phyloP scores from a whole-genome alignment of 2,329 filamentous ascomycete genomes.

The Colletotrichum musicola region DNA sequence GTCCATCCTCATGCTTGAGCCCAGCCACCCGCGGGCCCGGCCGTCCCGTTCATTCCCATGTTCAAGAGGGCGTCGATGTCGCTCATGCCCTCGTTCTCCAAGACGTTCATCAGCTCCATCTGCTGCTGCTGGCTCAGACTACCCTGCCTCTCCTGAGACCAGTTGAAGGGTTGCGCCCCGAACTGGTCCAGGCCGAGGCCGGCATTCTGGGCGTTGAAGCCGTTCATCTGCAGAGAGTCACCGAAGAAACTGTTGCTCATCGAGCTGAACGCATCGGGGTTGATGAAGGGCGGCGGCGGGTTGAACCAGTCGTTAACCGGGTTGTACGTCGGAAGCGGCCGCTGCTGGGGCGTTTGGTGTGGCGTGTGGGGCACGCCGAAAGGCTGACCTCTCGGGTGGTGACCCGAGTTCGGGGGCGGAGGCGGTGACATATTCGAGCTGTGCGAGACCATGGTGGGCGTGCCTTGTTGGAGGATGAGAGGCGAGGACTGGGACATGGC shows the following conservation, averaged over 20 bases:
- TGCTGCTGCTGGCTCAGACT: conserved; percentile 85
- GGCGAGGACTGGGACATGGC: conserved; percentile 47
- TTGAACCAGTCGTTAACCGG: conserved; percentile 65
- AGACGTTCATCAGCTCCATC: conserved; percentile 82
- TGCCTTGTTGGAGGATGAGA: conserved; percentile 41
- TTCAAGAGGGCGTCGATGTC: conserved; percentile 73
- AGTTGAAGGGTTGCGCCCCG: conserved; percentile 45
- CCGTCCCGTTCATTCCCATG: conserved; percentile 43
- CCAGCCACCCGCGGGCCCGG: conserved; percentile 14
- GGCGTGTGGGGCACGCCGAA: conserved; percentile 55
- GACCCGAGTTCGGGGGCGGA: conserved; percentile 39
- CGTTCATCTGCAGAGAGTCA: conserved; percentile 45
- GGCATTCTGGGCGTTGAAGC: conserved; percentile 35
- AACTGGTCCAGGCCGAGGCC: conserved; percentile 48
- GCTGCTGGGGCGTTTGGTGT: conserved; percentile 50
- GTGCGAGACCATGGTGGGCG: conserved; percentile 30
- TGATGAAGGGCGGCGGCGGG: conserved; percentile 65
- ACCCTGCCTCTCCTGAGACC: conserved; percentile 68
- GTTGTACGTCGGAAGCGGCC: conserved; percentile 57
- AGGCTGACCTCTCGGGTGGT: conserved; percentile 45
- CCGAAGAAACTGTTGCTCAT: conserved; percentile 58
- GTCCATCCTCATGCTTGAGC: conserved; percentile 14
- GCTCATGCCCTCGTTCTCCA: conserved; percentile 76
- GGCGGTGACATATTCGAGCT: conserved; percentile 49
- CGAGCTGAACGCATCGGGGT: conserved; percentile 63